These are phyloP conservation scores for Magnaporthiopsis poae DNA, from an alignment of 2,329 filamentous ascomycete genomes.

Conservation along the genomic window DNA sequence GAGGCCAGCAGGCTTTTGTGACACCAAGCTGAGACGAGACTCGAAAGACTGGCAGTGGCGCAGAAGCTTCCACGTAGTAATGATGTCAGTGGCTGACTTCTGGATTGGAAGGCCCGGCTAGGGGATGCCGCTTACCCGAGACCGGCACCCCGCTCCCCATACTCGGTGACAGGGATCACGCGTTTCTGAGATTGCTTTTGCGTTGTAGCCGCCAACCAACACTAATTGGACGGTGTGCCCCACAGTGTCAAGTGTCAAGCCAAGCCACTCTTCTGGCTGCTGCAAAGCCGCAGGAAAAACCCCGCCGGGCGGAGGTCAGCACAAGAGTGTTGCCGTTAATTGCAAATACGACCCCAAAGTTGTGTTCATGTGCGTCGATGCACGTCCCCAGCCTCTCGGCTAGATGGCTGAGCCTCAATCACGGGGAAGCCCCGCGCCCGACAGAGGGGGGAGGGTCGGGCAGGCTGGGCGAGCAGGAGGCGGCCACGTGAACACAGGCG, in stretches of 20 bases:
- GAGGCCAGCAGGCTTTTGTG: too few relatives aligned
- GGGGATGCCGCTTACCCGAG: background rate
- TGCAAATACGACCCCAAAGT: background rate
- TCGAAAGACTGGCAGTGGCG: too few relatives aligned
- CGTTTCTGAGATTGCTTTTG: too few relatives aligned
- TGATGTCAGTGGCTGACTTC: background rate
- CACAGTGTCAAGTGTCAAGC: background rate
- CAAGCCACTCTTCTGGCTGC: background rate
- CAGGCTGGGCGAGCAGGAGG: background rate
- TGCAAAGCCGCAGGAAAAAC: too few relatives aligned
- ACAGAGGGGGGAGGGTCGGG: too few relatives aligned
- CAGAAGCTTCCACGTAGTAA: background rate
- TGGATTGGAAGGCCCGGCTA: background rate
- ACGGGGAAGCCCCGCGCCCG: too few relatives aligned
- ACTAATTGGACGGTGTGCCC: background rate
- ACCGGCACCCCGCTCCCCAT: background rate
- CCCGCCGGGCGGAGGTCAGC: too few relatives aligned
- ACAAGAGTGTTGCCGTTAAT: too few relatives aligned
- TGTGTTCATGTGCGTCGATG: background rate
- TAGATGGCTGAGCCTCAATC: background rate
- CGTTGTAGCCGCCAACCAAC: background rate
- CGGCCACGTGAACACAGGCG: background rate
- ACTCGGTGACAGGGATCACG: background rate
- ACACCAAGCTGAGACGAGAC: too few relatives aligned
- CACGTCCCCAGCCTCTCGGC: background rate